A percentile compares a stretch with the other conserved stretches of the same genome.
phyloP scores from a whole-genome alignment of 768 basidiomycete species.

The Auriscalpium vulgare region DNA sequence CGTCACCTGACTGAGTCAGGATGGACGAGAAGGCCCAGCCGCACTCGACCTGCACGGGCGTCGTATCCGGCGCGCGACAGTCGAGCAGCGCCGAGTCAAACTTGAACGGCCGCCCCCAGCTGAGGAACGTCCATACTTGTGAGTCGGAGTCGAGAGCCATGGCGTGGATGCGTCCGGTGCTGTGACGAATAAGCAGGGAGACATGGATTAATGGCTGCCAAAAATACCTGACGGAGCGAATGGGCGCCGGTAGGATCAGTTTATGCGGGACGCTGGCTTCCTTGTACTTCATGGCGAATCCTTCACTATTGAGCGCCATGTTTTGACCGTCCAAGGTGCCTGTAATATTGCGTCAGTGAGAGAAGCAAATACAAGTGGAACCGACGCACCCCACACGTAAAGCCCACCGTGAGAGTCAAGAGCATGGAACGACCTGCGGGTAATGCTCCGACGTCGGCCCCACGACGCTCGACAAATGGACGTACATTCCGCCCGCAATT shows the following conservation, averaged over 20 bases:
- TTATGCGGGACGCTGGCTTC: constrained; percentile 44
- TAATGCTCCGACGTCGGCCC: not conserved
- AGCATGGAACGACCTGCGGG: constrained; percentile 75
- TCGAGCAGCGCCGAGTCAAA: constrained; percentile 35
- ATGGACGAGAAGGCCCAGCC: constrained; percentile 78
- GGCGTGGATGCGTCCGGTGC: constrained; percentile 73
- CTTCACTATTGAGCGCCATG: constrained; percentile 36
- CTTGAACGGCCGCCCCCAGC: constrained; percentile 73
- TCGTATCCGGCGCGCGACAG: constrained; percentile 36
- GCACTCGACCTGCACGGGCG: constrained; percentile 59
- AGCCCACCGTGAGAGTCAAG: constrained; percentile 67
- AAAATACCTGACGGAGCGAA: constrained; percentile 57
- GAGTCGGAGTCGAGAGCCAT: constrained; percentile 51
- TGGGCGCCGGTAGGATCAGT: constrained; percentile 49
- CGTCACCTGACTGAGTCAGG: constrained; percentile 63
- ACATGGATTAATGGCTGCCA: not conserved
- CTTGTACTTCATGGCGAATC: constrained; percentile 49
- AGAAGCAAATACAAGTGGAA: not conserved
- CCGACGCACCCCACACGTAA: constrained; percentile 68
- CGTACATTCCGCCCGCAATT: constrained; percentile 78
- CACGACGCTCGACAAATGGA: constrained; percentile 5
- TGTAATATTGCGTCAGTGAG: constrained; percentile 19
- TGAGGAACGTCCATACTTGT: constrained; percentile 66
- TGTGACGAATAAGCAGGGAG: constrained; percentile 20
- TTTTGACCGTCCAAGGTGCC: constrained; percentile 51